A percentile compares a stretch with the other conserved stretches of the same genome.
phyloP scores from a whole-genome alignment of 352 stramenopile species.

The Pythium utonaiense region DNA sequence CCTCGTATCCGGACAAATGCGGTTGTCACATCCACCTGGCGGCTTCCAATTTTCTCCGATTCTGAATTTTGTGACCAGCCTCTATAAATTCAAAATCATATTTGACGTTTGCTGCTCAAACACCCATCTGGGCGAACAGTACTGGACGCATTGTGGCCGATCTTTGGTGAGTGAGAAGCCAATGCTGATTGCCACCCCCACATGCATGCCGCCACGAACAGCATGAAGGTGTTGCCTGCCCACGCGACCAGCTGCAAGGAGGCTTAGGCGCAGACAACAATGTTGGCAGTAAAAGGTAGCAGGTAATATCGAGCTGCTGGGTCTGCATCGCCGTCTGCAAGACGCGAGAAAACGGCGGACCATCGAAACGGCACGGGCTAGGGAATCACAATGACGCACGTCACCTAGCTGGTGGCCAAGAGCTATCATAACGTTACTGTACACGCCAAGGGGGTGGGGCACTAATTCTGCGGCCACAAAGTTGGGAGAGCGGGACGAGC shows the following conservation, averaged over 20 bases:
- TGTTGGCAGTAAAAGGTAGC: neutral
- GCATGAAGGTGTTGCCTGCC: neutral
- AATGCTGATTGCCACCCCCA: neutral
- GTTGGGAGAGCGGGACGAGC: too few relatives aligned
- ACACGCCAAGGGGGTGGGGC: neutral
- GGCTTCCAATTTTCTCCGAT: neutral
- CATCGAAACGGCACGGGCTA: constrained; percentile 3
- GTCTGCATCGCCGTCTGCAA: neutral
- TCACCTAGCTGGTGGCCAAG: neutral
- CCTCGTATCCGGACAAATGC: constrained; percentile 1
- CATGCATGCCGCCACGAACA: neutral
- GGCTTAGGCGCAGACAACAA: neutral
- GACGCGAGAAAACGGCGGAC: neutral
- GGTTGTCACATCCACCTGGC: constrained; percentile 1
- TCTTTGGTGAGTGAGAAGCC: neutral
- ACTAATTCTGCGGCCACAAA: neutral
- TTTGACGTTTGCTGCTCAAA: neutral
- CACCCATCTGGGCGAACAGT: neutral
- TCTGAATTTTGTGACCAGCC: neutral
- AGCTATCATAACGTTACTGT: neutral
- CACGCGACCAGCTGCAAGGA: neutral
- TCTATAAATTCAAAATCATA: too few relatives aligned
- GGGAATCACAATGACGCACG: constrained; percentile 5
- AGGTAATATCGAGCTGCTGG: neutral
- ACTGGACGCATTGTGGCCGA: neutral